phyloP scores from a whole-genome alignment of 192 early-diverging fungal genomes.

The Coemansia guatemalensis region DNA sequence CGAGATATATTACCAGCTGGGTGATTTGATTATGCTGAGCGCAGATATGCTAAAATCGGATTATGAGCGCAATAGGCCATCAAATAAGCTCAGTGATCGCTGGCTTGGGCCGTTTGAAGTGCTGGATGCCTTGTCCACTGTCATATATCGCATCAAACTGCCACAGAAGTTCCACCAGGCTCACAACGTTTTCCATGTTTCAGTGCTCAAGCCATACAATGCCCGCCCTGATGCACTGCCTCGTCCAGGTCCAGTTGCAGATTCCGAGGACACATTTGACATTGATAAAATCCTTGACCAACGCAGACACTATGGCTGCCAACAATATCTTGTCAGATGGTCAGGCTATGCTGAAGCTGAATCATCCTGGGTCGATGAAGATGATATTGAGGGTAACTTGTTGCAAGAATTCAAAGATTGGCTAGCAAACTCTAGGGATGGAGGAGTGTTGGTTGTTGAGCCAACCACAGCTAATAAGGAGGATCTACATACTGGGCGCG shows the following conservation, averaged over 20 bases:
- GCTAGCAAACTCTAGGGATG: too few relatives aligned
- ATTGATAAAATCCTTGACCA: neutral
- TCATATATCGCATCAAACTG: neutral
- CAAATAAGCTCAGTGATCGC: neutral
- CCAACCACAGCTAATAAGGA: too few relatives aligned
- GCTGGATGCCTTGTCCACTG: neutral
- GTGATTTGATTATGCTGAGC: neutral
- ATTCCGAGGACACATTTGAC: neutral
- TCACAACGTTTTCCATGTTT: conserved; percentile 7
- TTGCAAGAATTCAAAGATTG: too few relatives aligned
- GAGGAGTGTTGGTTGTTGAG: too few relatives aligned
- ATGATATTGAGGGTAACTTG: neutral
- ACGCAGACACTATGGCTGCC: neutral
- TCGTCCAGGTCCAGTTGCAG: neutral
- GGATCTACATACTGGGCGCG: too few relatives aligned
- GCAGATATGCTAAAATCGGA: conserved; percentile 7
- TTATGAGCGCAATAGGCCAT: neutral
- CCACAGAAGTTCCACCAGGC: neutral
- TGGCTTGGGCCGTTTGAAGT: conserved; percentile 1
- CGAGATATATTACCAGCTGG: neutral
- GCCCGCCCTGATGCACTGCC: neutral
- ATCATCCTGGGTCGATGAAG: neutral
- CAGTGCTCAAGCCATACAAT: too few relatives aligned
- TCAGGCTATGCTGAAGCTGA: conserved; percentile 5
- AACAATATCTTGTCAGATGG: neutral